Base-by-base conservation (phyloP, 208 protist genomes). In the Acanthamoeba triangularis region DNA sequence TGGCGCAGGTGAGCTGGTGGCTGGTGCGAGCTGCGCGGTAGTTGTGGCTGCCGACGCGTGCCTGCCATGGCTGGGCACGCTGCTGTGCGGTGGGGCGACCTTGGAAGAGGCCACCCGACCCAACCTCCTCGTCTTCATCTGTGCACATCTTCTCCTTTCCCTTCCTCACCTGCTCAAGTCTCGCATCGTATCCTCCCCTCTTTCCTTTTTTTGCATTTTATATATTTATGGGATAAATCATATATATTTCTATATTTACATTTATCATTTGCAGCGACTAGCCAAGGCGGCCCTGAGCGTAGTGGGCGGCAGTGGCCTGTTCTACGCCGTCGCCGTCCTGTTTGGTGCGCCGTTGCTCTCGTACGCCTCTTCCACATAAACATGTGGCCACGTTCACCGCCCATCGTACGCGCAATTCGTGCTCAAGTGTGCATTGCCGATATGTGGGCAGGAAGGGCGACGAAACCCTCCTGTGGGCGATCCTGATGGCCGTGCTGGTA, bases 341-440 rank as follows among this genome's bases (percentile, higher is more conserved):
- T 96, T 94, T 95, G 95, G 95, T 52, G 95, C 95, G 14, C 95
- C 95, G 13, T 25, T 96, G 47, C 56, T 90, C 35, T 63, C 33
- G 95, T 96, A 93, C 35, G 8, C 35, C 65, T 18, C n/a, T 76
- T 10, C 8, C 25, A 7, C 2, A 18, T 80, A 25, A 35, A 47
- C 18, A 3, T 37, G 28, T n/a, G n/a, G n/a, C n/a, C n/a, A 3
- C 35, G n/a, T 52, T 28, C 41, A 23, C 52, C 63, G 49, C 33
- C 2, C 44, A 20, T 44, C 4, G 3, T n/a, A 14, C 6, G 25
- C 14, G 0, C 35, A 28, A 63, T 76, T n/a, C 0, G 16, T 16
- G 18, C 28, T 30, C 18, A 44, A 35, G 44, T 1, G 65, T 25
- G 59, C 14, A 41, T 63, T 1, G 11, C 18, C 78, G 3, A 67